phyloP scores from a whole-genome alignment of 257 asterid species.

The Rehmannia glutinosa region DNA sequence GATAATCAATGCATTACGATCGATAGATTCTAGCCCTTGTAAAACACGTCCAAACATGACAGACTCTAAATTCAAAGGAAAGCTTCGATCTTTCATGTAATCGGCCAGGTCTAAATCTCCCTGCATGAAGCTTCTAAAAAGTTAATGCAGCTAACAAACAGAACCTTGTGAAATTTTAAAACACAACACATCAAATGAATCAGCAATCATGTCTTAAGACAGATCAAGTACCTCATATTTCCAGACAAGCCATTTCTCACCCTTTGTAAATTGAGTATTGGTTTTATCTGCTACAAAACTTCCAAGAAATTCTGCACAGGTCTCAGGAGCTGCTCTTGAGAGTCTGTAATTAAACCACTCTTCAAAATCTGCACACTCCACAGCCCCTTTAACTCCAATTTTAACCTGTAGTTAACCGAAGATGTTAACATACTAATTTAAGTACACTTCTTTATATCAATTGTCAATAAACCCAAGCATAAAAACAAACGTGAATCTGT shows the following conservation, averaged over 20 bases:
- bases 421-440: no score
- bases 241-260: slow-evolving; percentile 99
- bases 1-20: slow-evolving; percentile 83
- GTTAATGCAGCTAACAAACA: slow-evolving; percentile 1
- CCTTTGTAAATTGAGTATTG: slow-evolving; percentile 61
- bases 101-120: slow-evolving; percentile 91
- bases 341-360: slow-evolving; percentile 95
- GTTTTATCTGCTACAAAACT: slow-evolving; percentile 81
- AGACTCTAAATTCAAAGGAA: slow-evolving; percentile 82
- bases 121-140: slow-evolving; percentile 36
- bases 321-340: slow-evolving; percentile 95
- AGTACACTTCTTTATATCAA: no score
- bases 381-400: slow-evolving; percentile 84
- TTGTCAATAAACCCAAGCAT: no score
- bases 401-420: slow-evolving; percentile 50
- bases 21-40: slow-evolving; percentile 57
- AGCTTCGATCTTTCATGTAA: slow-evolving; percentile 76
- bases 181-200: not conserved
- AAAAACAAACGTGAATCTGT: no score
- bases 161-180: no score
- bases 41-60: slow-evolving; percentile 84
- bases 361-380: slow-evolving; percentile 85
- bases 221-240: slow-evolving; percentile 73
- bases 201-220: slow-evolving; percentile 1
- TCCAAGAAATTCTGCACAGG: slow-evolving; percentile 94